Percentiles rank a stretch among this genome's conserved stretches.
Evolutionary conservation across 176 grass and related monocot genomes (phyloP).

Genomic region (Carex myosuroides): DNA sequence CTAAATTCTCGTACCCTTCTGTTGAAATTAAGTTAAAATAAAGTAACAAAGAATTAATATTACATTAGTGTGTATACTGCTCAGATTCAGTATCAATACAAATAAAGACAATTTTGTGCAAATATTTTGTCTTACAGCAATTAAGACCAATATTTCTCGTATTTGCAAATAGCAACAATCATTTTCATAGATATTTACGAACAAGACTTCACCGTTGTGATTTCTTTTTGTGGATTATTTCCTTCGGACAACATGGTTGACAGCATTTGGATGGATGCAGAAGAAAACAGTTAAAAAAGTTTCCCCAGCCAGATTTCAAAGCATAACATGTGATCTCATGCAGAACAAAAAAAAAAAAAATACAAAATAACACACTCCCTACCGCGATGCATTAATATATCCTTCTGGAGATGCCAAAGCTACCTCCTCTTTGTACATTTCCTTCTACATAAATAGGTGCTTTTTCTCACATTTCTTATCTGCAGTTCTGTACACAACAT

Average conservation of each 20-base stretch:
- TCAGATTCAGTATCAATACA: neutral
- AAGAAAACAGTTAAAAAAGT: neutral
- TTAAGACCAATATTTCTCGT: neutral
- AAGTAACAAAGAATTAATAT: neutral
- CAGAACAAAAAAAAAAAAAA: neutral
- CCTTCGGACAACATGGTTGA: neutral
- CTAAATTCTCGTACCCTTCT: constrained; percentile 8
- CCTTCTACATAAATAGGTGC: neutral
- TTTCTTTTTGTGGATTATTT: neutral
- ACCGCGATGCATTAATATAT: neutral
- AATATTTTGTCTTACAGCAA: neutral
- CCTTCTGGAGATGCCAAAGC: neutral
- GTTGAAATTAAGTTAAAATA: neutral
- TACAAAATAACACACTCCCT: neutral
- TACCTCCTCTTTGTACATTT: neutral
- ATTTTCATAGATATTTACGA: neutral
- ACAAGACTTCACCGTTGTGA: neutral
- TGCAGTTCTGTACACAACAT: neutral
- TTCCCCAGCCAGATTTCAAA: neutral
- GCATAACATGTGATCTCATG: neutral
- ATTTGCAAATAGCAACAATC: neutral
- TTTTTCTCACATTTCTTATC: neutral
- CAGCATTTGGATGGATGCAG: neutral
- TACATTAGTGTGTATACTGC: neutral
- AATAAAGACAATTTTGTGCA: neutral